A percentile compares a stretch with the other conserved stretches of the same genome.
Evolutionary conservation across 2,329 filamentous ascomycete genomes (phyloP).

Genomic region (Dothidotthia symphoricarpi): DNA sequence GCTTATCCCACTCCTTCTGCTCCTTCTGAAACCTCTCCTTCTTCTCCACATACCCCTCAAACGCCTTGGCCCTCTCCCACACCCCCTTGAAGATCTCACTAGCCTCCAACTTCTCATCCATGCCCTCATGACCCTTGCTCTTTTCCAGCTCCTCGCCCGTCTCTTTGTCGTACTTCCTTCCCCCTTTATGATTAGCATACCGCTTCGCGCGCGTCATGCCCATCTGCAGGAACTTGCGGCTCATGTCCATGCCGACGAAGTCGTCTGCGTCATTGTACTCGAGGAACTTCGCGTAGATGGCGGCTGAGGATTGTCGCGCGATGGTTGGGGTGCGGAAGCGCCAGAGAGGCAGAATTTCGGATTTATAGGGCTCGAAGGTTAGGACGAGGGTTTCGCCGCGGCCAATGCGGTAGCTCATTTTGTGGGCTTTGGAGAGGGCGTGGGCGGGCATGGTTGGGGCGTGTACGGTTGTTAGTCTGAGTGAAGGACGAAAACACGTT

Average conservation of each 20-base stretch:
- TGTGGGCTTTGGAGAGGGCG: conserved; percentile 33
- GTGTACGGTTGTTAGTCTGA: background rate
- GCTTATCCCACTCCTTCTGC: conserved; percentile 47
- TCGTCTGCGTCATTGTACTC: conserved; percentile 53
- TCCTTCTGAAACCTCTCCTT: conserved; percentile 51
- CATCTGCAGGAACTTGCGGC: conserved; percentile 65
- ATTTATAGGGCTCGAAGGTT: conserved; percentile 64
- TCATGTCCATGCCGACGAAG: conserved; percentile 66
- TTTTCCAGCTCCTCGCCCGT: conserved; percentile 46
- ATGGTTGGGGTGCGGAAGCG: conserved; percentile 56
- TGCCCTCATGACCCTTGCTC: conserved; percentile 47
- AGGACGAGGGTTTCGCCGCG: conserved; percentile 62
- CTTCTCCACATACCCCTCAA: conserved; percentile 47
- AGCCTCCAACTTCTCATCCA: conserved; percentile 52
- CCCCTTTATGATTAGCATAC: conserved; percentile 58
- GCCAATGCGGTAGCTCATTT: conserved; percentile 57
- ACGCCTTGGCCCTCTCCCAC: conserved; percentile 50
- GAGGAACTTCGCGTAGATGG: conserved; percentile 53
- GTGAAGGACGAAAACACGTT: background rate
- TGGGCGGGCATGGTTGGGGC: conserved; percentile 9
- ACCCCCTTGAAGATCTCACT: conserved; percentile 51
- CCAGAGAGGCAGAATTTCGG: conserved; percentile 58
- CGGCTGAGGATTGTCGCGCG: conserved; percentile 51
- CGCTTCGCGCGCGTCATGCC: conserved; percentile 61
- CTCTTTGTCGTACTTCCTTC: conserved; percentile 54